phyloP scores from a whole-genome alignment of 1,139 yeast genomes.

The Blastobotrys persicus region DNA sequence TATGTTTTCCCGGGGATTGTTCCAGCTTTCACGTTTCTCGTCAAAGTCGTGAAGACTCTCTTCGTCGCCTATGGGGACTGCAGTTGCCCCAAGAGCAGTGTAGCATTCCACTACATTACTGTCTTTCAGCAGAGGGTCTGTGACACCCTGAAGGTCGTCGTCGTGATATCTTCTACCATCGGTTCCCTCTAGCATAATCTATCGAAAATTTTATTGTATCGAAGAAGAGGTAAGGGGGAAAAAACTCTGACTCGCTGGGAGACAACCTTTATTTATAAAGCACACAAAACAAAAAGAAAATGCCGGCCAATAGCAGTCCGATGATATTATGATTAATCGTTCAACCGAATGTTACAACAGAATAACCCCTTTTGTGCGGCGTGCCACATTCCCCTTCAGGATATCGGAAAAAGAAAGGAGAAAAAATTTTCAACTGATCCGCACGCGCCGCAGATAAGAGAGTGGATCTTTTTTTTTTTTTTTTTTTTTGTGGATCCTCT shows the following conservation, averaged over 20 bases:
- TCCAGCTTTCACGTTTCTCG: conserved; percentile 22
- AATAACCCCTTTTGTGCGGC: not conserved
- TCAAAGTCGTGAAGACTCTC: conserved; percentile 12
- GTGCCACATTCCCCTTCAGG: not conserved
- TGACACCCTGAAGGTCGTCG: not conserved
- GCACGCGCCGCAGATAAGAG: not conserved
- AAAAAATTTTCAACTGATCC: not conserved
- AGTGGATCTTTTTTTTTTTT: no score
- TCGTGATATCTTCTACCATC: not conserved
- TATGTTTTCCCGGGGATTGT: conserved; percentile 22
- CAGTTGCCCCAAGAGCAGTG: conserved; percentile 12
- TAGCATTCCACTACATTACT: conserved; percentile 11
- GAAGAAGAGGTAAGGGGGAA: no score
- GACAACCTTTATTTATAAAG: not conserved
- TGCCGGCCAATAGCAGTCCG: not conserved
- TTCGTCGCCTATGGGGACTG: conserved; percentile 7
- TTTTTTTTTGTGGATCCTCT: no score
- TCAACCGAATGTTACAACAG: no score
- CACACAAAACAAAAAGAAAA: no score
- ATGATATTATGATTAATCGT: no score
- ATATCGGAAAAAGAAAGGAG: not conserved
- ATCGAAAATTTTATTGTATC: not conserved
- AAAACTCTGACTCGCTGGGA: not conserved
- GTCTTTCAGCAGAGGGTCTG: conserved; percentile 17
- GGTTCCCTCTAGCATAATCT: not conserved